Percentiles rank a stretch among this genome's conserved stretches.
These are phyloP conservation scores for Nannochloris sp. DNA, from an alignment of 139 green algal genomes.

Conservation along the genomic window DNA sequence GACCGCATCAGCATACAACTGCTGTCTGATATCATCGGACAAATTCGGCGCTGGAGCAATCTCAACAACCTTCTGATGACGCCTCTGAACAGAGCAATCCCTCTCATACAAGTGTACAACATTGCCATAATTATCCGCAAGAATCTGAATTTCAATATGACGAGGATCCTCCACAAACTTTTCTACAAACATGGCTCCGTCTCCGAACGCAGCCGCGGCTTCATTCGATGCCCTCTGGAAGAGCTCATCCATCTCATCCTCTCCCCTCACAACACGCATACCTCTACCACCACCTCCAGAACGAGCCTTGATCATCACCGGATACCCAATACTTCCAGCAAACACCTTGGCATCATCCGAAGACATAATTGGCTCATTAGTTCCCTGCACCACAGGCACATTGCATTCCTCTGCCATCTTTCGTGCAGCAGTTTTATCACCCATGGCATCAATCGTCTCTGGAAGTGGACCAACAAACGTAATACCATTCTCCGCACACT, in stretches of 20 bases:
- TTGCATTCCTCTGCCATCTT: conserved; percentile 58
- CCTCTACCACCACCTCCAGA: conserved; percentile 87
- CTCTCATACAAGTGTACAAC: conserved; percentile 92
- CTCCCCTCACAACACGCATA: conserved; percentile 78
- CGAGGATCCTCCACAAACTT: conserved; percentile 85
- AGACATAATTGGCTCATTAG: conserved; percentile 48
- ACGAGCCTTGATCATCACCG: conserved; percentile 92
- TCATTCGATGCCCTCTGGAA: conserved; percentile 72
- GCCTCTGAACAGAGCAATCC: conserved; percentile 93
- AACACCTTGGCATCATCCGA: conserved; percentile 61
- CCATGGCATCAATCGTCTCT: conserved; percentile 81
- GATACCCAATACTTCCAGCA: conserved; percentile 64
- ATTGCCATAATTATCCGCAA: conserved; percentile 89
- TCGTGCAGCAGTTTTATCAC: conserved; percentile 77
- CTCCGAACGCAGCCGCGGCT: conserved; percentile 78
- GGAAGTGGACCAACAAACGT: conserved; percentile 77
- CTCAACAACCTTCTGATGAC: conserved; percentile 97
- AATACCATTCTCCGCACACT: conserved; percentile 79
- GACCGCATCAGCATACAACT: conserved; percentile 63
- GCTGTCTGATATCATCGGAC: conserved; percentile 23
- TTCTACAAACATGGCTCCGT: conserved; percentile 94
- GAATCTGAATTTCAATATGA: conserved; percentile 76
- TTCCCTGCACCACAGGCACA: conserved; percentile 84
- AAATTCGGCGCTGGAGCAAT: conserved; percentile 69
- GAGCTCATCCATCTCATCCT: conserved; percentile 65